Evolutionary conservation across 176 grass and related monocot species (phyloP).

Genomic region (Carex myosuroides): DNA sequence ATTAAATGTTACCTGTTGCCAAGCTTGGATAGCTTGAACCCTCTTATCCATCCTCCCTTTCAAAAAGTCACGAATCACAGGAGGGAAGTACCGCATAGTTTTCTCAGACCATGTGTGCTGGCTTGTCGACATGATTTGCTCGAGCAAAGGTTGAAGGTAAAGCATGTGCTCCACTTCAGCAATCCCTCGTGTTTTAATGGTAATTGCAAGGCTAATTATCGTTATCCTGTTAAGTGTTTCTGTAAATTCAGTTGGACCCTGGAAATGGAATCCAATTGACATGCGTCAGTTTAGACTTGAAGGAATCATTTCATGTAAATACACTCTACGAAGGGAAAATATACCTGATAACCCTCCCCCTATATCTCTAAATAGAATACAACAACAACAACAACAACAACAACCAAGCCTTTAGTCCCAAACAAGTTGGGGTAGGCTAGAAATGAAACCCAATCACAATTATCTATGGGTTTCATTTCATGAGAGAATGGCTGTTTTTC

Average conservation of each 20-base stretch:
- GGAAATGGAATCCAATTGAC: background rate
- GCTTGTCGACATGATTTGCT: conserved; percentile 98
- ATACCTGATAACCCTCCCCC: background rate
- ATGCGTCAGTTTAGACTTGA: background rate
- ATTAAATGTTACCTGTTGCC: conserved; percentile 55
- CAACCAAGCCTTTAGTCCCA: no score
- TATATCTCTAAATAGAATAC: background rate
- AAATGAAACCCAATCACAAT: no score
- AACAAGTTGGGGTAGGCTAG: no score
- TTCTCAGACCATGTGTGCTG: conserved; percentile 97
- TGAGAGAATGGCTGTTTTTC: no score
- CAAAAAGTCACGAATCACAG: conserved; percentile 73
- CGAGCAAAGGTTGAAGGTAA: conserved; percentile 87
- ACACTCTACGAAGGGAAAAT: background rate
- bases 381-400: no score
- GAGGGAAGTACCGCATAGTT: conserved; percentile 77
- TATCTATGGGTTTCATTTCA: no score
- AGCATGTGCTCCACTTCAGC: conserved; percentile 95
- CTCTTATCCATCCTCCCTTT: conserved; percentile 76
- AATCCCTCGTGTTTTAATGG: conserved; percentile 94
- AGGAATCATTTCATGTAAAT: background rate
- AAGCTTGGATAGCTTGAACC: conserved; percentile 82
- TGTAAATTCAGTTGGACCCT: conserved; percentile 98
- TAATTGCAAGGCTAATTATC: conserved; percentile 98
- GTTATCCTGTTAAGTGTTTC: conserved; percentile 99